Percentiles rank a stretch among this genome's conserved stretches.
These are phyloP conservation scores for Phytophthora fragariae DNA, from an alignment of 352 stramenopile species.

Conservation along the genomic window DNA sequence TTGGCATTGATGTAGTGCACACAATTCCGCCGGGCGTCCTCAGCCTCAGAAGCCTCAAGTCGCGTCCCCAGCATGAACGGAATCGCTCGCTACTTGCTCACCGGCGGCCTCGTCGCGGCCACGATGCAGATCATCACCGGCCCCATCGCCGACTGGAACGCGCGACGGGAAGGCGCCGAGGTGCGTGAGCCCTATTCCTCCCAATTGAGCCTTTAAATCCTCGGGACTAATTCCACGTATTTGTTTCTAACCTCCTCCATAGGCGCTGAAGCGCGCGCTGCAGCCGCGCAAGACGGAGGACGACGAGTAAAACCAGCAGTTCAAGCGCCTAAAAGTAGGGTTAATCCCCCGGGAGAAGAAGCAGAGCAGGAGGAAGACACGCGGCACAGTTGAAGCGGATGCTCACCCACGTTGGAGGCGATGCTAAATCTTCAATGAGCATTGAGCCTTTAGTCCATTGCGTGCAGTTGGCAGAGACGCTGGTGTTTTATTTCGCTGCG, in stretches of 20 bases:
- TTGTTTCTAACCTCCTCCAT: background rate
- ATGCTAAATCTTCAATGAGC: constrained; percentile 23
- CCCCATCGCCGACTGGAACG: constrained; percentile 79
- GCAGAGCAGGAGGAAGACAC: constrained; percentile 7
- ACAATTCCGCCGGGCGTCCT: constrained; percentile 17
- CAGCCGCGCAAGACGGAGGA: constrained; percentile 58
- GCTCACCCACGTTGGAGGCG: background rate
- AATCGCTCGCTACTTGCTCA: constrained; percentile 77
- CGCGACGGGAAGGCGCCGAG: constrained; percentile 69
- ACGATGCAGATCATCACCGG: constrained; percentile 73
- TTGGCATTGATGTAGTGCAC: background rate
- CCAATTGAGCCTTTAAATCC: background rate
- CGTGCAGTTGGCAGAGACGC: background rate
- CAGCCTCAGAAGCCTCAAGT: constrained; percentile 30
- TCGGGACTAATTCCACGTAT: background rate
- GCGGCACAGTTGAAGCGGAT: background rate
- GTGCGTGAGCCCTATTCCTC: constrained; percentile 30
- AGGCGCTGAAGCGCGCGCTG: constrained; percentile 74
- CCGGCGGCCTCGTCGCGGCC: constrained; percentile 70
- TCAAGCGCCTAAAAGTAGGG: background rate
- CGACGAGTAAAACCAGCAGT: constrained; percentile 52
- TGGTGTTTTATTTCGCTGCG: background rate
- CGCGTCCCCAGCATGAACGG: constrained; percentile 61
- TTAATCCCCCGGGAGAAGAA: background rate
- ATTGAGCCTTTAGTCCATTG: constrained; percentile 16